Conservation (phyloP, 139 green algal genomes). For the Yamagishiella unicocca region DNA sequence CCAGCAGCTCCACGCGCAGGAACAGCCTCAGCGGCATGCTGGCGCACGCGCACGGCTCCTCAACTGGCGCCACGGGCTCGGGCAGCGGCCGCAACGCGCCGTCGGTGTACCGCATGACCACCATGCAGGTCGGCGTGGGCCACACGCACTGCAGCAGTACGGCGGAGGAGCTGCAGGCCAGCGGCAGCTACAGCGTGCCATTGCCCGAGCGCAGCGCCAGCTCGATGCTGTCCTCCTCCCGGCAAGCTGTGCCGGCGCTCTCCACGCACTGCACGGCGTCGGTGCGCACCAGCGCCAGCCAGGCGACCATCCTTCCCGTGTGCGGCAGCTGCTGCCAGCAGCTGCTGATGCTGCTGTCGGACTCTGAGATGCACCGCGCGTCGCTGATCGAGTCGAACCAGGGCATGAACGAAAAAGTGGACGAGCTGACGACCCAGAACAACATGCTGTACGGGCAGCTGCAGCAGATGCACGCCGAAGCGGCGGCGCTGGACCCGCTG, state of each 20-base stretch:
- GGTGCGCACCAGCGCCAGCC: background rate
- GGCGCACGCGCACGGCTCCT: background rate
- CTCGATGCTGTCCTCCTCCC: background rate
- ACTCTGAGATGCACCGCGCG: constrained; percentile 7
- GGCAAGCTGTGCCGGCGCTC: background rate
- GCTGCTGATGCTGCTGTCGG: constrained; percentile 47
- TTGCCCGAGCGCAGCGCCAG: background rate
- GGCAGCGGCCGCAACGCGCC: background rate
- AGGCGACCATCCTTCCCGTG: no score
- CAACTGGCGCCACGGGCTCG: background rate
- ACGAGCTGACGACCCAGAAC: constrained; percentile 50
- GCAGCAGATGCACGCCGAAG: constrained; percentile 44
- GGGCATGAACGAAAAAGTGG: constrained; percentile 14
- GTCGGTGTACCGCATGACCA: background rate
- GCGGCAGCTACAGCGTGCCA: constrained; percentile 30
- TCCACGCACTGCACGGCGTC: background rate
- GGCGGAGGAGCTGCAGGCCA: constrained; percentile 7
- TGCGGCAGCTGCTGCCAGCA: constrained; percentile 24
- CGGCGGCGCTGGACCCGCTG: constrained; percentile 41
- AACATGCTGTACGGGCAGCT: constrained; percentile 34
- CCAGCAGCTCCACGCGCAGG: background rate
- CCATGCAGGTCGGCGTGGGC: background rate
- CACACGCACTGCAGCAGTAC: no score
- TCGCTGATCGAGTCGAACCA: constrained; percentile 11
- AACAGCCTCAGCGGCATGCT: constrained; percentile 26